Evolutionary conservation across 192 early-diverging fungal species (phyloP).

Genomic region (Coemansia sp.): DNA sequence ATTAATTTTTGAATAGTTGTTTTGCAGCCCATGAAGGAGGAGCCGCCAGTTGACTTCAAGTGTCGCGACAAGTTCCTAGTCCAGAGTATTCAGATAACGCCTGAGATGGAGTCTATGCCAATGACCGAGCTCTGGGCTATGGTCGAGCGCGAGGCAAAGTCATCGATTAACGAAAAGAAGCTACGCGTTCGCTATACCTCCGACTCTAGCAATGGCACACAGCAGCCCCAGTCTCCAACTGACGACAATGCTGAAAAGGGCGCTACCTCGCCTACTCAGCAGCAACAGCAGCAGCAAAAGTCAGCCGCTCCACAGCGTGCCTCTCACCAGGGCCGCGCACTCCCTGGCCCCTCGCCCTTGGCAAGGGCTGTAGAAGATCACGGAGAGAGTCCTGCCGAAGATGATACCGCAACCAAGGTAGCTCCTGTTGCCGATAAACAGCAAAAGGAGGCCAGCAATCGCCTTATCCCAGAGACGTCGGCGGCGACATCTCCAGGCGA

Average conservation of each 20-base stretch:
- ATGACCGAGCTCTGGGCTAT: slow-evolving; percentile 73
- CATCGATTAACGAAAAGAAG: slow-evolving; percentile 70
- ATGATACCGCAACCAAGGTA: slow-evolving; percentile 7
- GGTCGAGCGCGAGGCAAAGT: slow-evolving; percentile 65
- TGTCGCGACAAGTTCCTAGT: slow-evolving; percentile 98
- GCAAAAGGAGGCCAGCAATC: slow-evolving; percentile 13
- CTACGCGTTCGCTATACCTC: slow-evolving; percentile 66
- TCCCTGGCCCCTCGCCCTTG: slow-evolving; percentile 40
- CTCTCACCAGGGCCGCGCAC: slow-evolving; percentile 16
- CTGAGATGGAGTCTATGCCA: slow-evolving; percentile 67
- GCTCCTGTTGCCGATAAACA: not conserved
- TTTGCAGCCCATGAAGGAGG: slow-evolving; percentile 87
- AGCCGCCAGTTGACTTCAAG: slow-evolving; percentile 75
- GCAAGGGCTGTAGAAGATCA: slow-evolving; percentile 22
- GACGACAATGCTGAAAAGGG: slow-evolving; percentile 2
- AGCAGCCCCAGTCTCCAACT: slow-evolving; percentile 11
- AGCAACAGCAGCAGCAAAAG: slow-evolving; percentile 35
- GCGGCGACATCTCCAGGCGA: slow-evolving; percentile 25
- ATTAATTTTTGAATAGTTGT: slow-evolving; percentile 60
- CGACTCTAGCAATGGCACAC: slow-evolving; percentile 28
- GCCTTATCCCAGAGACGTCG: slow-evolving; percentile 46
- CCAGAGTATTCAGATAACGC: slow-evolving; percentile 80
- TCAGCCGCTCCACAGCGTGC: slow-evolving; percentile 16
- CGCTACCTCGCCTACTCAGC: not conserved
- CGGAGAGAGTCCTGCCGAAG: slow-evolving; percentile 8